A percentile compares a stretch with the other conserved stretches of the same genome.
Conservation (phyloP, 164 flowering plant species). For the Brasenia schreberi region DNA sequence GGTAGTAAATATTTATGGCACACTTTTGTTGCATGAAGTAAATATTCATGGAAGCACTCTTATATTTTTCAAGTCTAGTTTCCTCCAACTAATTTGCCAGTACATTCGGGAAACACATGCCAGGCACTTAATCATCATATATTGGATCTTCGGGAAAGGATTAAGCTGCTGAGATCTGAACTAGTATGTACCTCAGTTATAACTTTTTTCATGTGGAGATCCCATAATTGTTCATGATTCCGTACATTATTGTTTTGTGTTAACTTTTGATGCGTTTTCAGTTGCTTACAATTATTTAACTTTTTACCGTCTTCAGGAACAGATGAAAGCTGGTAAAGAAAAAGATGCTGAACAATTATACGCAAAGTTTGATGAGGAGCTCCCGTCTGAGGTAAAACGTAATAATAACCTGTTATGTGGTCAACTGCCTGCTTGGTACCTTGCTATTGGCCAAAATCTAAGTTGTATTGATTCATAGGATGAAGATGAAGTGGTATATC, state of each 20-base stretch:
- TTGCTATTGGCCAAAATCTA: background rate
- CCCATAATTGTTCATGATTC: background rate
- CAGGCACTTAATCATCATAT: constrained; percentile 37
- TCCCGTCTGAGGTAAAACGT: constrained; percentile 28
- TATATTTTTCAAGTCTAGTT: background rate
- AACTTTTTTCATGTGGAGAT: background rate
- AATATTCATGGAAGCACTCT: background rate
- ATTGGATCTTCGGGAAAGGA: constrained; percentile 35
- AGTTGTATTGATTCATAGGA: constrained; percentile 14
- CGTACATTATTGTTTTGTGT: background rate
- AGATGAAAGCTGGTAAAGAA: constrained; percentile 23
- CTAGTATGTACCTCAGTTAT: constrained; percentile 25
- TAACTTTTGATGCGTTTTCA: background rate
- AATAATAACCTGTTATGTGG: background rate
- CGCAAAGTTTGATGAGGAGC: constrained; percentile 19
- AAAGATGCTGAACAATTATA: constrained; percentile 22
- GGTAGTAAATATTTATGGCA: constrained; percentile 21
- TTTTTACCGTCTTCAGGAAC: constrained; percentile 28
- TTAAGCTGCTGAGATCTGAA: constrained; percentile 48
- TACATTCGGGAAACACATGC: background rate
- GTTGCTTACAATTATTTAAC: background rate
- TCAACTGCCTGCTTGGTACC: background rate
- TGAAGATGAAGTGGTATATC: constrained; percentile 44
- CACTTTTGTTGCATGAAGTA: background rate
- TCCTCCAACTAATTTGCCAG: background rate